Percentiles rank a stretch among this genome's conserved stretches.
These are phyloP conservation scores for Lotus japonicus DNA, from an alignment of 306 rosid genomes.

Conservation along the genomic window DNA sequence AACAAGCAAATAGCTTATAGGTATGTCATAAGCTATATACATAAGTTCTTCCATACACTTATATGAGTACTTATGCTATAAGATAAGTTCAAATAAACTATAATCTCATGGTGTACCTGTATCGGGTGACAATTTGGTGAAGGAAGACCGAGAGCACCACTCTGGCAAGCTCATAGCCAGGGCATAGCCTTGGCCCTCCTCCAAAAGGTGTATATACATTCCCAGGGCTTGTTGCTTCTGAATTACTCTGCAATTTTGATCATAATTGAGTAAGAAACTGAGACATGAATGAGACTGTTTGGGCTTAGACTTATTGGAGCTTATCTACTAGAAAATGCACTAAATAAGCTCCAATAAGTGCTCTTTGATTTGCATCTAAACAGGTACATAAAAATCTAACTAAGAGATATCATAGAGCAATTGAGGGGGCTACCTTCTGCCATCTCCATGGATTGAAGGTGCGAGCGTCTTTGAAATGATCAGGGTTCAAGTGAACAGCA, in stretches of 20 bases:
- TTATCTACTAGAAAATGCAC: too few species aligned
- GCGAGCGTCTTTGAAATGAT: constrained; percentile 84
- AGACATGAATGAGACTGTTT: too few species aligned
- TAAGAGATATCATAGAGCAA: not conserved
- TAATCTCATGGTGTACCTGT: constrained; percentile 39
- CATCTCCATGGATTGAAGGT: constrained; percentile 97
- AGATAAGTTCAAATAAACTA: too few species aligned
- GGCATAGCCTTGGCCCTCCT: constrained; percentile 88
- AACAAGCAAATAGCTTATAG: too few species aligned
- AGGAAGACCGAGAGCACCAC: constrained; percentile 88
- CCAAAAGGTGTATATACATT: constrained; percentile 84
- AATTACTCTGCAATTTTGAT: constrained; percentile 35
- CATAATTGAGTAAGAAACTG: not conserved
- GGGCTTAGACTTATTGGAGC: too few species aligned
- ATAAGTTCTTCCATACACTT: too few species aligned
- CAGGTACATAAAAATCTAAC: not conserved
- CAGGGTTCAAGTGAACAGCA: constrained; percentile 74
- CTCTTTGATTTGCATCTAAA: too few species aligned
- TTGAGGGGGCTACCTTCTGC: constrained; percentile 49
- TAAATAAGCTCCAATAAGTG: too few species aligned
- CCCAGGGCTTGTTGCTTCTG: constrained; percentile 34
- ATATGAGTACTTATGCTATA: too few species aligned
- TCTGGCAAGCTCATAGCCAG: constrained; percentile 91
- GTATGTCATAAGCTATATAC: too few species aligned
- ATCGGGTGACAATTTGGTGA: constrained; percentile 70